Conservation (phyloP, 352 stramenopile genomes). For the Pythium coloratum region DNA sequence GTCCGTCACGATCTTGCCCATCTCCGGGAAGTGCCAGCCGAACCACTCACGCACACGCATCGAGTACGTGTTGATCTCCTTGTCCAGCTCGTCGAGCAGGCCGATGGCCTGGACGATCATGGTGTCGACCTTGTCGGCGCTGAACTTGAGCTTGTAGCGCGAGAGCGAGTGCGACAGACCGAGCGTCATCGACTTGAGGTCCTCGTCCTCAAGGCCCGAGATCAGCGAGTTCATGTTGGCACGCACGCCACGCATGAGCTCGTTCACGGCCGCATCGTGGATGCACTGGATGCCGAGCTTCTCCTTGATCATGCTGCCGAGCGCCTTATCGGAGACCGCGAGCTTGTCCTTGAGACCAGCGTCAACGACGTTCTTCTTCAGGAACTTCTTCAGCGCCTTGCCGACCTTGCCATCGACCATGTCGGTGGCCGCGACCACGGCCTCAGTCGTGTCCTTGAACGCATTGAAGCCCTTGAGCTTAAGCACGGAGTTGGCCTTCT, state of each 20-base stretch:
- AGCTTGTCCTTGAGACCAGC: slow-evolving; percentile 94
- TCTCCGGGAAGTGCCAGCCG: slow-evolving; percentile 96
- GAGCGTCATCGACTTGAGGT: slow-evolving; percentile 97
- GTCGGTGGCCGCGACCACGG: slow-evolving; percentile 95
- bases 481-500: slow-evolving; percentile 91
- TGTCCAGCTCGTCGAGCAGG: slow-evolving; percentile 99
- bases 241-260: slow-evolving; percentile 97
- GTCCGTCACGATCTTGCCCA: slow-evolving; percentile 98
- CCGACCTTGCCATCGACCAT: slow-evolving; percentile 98
- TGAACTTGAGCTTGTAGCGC: slow-evolving; percentile 99
- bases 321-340: slow-evolving; percentile 96
- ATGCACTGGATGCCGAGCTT: slow-evolving; percentile 95
- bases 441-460: slow-evolving; percentile 99
- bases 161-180: slow-evolving; percentile 98
- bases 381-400: slow-evolving; percentile 98
- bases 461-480: slow-evolving; percentile 98
- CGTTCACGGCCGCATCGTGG: slow-evolving; percentile 91
- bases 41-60: slow-evolving; percentile 99
- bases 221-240: slow-evolving; percentile 96
- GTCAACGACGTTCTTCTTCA: slow-evolving; percentile 99
- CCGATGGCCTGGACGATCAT: slow-evolving; percentile 99
- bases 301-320: slow-evolving; percentile 97
- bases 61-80: slow-evolving; percentile 99
- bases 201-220: slow-evolving; percentile 87
- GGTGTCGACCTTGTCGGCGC: slow-evolving; percentile 99